These are phyloP conservation scores for Eimeria falciformis DNA, from an alignment of 169 alveolate species.

Conservation along the genomic window DNA sequence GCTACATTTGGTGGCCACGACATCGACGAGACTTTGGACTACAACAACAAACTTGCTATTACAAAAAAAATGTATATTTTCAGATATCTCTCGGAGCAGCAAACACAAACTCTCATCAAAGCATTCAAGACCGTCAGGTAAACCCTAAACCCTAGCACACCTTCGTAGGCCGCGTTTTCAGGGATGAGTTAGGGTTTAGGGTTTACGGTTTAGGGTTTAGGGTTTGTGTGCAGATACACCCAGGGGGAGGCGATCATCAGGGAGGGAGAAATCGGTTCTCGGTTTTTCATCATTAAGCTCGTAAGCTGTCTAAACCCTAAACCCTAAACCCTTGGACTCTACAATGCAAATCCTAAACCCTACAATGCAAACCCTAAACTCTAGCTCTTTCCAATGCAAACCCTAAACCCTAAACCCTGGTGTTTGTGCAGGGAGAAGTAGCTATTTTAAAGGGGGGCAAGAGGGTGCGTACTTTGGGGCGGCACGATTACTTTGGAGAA, in stretches of 20 bases:
- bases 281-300: conserved; percentile 95
- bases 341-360: no score
- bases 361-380: not conserved
- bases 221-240: conserved; percentile 81
- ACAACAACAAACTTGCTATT: conserved; percentile 87
- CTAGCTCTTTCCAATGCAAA: not conserved
- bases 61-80: conserved; percentile 90
- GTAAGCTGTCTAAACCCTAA: conserved; percentile 34
- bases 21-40: conserved; percentile 88
- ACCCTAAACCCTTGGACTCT: not conserved
- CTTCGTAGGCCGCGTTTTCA: conserved; percentile 33
- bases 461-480: conserved; percentile 89
- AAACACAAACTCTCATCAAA: conserved; percentile 87
- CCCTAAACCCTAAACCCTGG: not conserved
- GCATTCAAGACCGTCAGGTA: conserved; percentile 86
- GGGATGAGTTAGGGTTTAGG: conserved; percentile 18
- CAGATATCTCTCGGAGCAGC: conserved; percentile 88
- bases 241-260: conserved; percentile 91
- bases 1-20: conserved; percentile 87
- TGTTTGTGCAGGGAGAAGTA: conserved; percentile 89
- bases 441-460: conserved; percentile 88
- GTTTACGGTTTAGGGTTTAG: conserved; percentile 1
- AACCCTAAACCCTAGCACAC: not conserved
- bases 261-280: conserved; percentile 95
- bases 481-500: conserved; percentile 96